Percentiles rank a stretch among this genome's conserved stretches.
Conservation (phyloP, 345 rosid species). For the Melastoma malabathricum region DNA sequence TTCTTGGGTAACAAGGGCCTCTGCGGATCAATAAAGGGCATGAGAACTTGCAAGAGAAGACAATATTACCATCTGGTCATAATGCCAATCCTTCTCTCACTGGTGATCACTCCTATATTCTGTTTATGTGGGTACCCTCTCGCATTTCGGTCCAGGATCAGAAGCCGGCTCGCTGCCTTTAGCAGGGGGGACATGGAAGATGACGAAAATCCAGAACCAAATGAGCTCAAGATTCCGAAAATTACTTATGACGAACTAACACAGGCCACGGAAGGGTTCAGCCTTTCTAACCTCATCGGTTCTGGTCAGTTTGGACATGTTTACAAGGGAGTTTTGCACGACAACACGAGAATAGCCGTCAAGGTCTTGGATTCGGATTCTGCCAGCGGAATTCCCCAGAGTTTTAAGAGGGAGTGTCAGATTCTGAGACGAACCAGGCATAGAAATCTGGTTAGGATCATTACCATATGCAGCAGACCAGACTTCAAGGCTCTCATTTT, state of each 20-base stretch:
- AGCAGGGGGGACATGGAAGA: constrained; percentile 29
- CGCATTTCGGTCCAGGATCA: constrained; percentile 30
- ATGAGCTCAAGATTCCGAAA: constrained; percentile 43
- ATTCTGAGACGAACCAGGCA: constrained; percentile 67
- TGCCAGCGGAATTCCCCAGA: constrained; percentile 32
- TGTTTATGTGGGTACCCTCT: constrained; percentile 35
- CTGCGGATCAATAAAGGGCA: constrained; percentile 65
- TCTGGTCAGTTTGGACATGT: constrained; percentile 80
- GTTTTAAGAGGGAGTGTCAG: constrained; percentile 78
- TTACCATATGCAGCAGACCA: constrained; percentile 74
- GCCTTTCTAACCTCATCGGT: constrained; percentile 56
- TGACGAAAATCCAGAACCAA: constrained; percentile 29
- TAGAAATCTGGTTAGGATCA: constrained; percentile 71
- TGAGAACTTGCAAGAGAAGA: constrained; percentile 47
- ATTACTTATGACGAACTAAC: constrained; percentile 55
- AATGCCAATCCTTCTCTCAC: constrained; percentile 36
- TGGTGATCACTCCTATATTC: constrained; percentile 34
- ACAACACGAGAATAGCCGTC: constrained; percentile 66
- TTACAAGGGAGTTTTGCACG: constrained; percentile 64
- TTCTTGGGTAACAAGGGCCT: constrained; percentile 55
- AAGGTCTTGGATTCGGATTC: constrained; percentile 56
- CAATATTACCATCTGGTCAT: constrained; percentile 22
- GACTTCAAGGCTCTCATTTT: constrained; percentile 80
- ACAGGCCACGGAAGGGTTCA: constrained; percentile 73
- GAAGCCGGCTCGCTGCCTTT: constrained; percentile 16